Conservation (phyloP, 306 rosid genomes). For the Trichosanthes truncata region DNA sequence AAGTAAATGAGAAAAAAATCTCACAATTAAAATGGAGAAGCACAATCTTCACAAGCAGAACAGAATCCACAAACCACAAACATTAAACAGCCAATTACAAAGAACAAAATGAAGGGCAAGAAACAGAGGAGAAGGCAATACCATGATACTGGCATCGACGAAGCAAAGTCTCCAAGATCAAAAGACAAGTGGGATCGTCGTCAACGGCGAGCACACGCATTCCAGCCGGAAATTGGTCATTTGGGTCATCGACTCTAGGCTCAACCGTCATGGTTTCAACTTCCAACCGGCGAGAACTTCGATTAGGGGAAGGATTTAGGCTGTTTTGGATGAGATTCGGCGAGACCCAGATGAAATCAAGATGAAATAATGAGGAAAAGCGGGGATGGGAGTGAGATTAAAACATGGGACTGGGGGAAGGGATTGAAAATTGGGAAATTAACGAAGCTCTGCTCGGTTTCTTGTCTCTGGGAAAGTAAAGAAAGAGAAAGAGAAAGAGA, state of each 20-base stretch:
- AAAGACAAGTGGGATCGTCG: constrained; percentile 79
- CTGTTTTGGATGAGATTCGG: background rate
- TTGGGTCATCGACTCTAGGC: constrained; percentile 33
- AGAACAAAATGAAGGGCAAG: background rate
- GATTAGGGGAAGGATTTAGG: background rate
- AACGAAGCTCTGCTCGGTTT: background rate
- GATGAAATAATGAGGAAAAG: background rate
- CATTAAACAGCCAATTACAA: background rate
- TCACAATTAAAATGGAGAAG: background rate
- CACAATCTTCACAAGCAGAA: constrained; percentile 1
- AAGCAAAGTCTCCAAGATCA: constrained; percentile 64
- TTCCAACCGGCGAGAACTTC: background rate
- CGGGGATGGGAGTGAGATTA: background rate
- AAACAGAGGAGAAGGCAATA: constrained; percentile 18
- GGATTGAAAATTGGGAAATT: background rate
- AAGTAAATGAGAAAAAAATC: background rate
- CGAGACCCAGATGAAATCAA: constrained; percentile 8
- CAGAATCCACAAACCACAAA: background rate
- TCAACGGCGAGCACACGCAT: constrained; percentile 98
- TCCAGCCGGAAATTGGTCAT: constrained; percentile 69
- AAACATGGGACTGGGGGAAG: background rate
- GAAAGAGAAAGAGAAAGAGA: background rate
- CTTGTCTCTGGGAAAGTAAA: background rate
- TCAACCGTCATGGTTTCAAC: constrained; percentile 30
- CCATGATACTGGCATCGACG: constrained; percentile 91